Percentiles rank a stretch among this genome's conserved stretches.
Conservation (phyloP, 257 asterid species). For the Solanum etuberosum region DNA sequence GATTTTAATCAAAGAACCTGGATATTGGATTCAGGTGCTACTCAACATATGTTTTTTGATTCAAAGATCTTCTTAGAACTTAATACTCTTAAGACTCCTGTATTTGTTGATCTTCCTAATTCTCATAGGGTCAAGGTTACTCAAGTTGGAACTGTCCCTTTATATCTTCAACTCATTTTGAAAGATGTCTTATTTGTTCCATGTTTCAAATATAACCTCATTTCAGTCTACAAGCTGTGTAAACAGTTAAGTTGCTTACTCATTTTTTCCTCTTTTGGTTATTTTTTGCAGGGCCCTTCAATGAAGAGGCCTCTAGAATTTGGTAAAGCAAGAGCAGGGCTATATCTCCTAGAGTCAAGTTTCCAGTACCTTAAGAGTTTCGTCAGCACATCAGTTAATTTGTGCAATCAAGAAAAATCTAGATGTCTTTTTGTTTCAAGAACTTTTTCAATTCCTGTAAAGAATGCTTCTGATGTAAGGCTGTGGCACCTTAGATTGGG, state of each 20-base stretch:
- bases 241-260: not conserved
- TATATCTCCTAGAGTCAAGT: not conserved
- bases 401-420: not conserved
- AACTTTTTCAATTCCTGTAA: not conserved
- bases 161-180: not conserved
- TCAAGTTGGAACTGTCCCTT: not conserved
- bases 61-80: not conserved
- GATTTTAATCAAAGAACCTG: not conserved
- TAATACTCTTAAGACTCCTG: not conserved
- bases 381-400: not conserved
- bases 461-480: not conserved
- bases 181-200: not conserved
- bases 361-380: not conserved
- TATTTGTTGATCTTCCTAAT: not conserved
- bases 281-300: not conserved
- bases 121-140: not conserved
- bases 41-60: not conserved
- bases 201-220: too few relatives aligned
- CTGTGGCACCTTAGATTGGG: not conserved
- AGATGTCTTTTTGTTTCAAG: not conserved
- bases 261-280: not conserved
- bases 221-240: not conserved
- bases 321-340: not conserved
- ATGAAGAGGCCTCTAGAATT: not conserved
- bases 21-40: not conserved